Base-by-base conservation (phyloP, 805 yeast genomes). In the Wickerhamomyces bisporus region DNA sequence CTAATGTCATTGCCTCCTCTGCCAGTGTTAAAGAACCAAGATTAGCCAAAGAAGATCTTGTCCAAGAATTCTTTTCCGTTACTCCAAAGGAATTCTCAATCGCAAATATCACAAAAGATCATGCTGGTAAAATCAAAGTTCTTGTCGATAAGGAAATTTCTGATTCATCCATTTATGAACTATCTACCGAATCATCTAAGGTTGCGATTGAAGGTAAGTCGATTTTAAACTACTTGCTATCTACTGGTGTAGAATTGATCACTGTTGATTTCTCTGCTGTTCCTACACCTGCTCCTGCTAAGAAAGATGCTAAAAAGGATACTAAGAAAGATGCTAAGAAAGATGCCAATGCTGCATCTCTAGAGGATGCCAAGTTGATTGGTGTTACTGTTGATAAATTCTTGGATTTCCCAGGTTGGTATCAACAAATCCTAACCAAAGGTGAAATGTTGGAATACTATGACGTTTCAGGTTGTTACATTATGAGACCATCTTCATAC, bases 381-480 rank as follows among this genome's bases (percentile, higher is more conserved):
- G 98, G 98, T 65, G 91, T 93, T 61, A 93, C 98, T 32, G 95
- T 85, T 36, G 95, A 87, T 65, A 93, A 93, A 68, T 77, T 79
- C 46, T 71, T 78, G 55, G 98, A 93, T 61, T 93, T 93, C 72
- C 80, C 98, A 45, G 79, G 88, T 37, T 93, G 99, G 99, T 93
- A 93, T 70, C 89, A 89, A 55, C 98, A 93, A 71, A 82, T 94
- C 42, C 75, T 89, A 49, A 85, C 94, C 56, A 93, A 93, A 68
- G 95, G 96, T 66, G 99, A 93, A 66, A 86, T 94, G 96, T 75
- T 93, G 55, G 98, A 94, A 62, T 93, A 93, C 72, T 93, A 93
- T 60, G 98, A 94, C 60, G 98, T 93, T 36, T 88, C 97, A 36
- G 99, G 99, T 53, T 93, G 99, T 72, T 93, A 93, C 65, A 93